Percentiles rank a stretch among this genome's conserved stretches.
Conservation (phyloP, 2,329 filamentous ascomycete species). For the Ceratocystis variospora region DNA sequence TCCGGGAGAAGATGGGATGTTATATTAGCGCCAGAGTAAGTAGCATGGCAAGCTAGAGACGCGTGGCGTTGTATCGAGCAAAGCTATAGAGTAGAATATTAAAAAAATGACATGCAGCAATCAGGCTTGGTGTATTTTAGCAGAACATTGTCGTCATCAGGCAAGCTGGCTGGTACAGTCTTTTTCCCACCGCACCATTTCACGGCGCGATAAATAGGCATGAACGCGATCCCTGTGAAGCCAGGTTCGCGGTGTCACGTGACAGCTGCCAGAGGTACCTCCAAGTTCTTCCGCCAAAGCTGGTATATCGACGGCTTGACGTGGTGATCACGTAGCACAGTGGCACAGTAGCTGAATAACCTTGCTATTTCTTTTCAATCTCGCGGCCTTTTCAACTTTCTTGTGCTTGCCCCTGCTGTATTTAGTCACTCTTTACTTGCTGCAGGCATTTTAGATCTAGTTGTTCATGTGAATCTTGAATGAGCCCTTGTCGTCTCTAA, state of each 20-base stretch:
- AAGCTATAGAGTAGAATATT: background rate
- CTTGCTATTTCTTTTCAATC: background rate
- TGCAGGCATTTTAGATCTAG: background rate
- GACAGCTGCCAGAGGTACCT: background rate
- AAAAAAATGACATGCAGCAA: background rate
- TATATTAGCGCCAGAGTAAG: background rate
- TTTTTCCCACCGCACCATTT: background rate
- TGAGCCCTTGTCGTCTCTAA: too few species aligned
- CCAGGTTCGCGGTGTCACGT: slow-evolving; percentile 18
- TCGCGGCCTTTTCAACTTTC: background rate
- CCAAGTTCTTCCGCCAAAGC: background rate
- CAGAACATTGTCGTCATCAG: background rate
- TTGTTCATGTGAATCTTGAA: too few species aligned
- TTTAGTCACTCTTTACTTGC: background rate
- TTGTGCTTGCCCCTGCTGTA: background rate
- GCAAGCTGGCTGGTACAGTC: background rate
- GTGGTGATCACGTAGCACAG: background rate
- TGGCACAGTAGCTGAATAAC: too few species aligned
- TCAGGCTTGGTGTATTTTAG: background rate
- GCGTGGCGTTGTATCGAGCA: background rate
- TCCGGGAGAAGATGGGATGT: background rate
- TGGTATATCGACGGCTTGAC: too few species aligned
- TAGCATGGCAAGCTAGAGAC: background rate
- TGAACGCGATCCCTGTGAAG: slow-evolving; percentile 11
- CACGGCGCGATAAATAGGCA: background rate